Evolutionary conservation across 306 rosid genomes (phyloP), one percentile per base, ranked within the genome.

Genomic region (Begonia masoniana): DNA sequence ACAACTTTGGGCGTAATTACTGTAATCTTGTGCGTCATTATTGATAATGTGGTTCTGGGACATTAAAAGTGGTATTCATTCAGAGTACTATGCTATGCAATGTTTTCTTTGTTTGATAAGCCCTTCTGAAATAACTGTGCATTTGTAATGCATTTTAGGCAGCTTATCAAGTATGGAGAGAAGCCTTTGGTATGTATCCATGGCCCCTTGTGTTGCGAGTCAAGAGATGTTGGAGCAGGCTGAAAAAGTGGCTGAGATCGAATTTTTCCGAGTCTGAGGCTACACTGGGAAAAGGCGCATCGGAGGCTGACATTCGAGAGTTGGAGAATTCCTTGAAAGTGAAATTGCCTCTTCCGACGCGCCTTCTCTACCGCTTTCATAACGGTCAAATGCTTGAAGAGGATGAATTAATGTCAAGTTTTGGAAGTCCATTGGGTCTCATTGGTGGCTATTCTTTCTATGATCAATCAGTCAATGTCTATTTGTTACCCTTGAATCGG

Each of bases 401-500:
- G 9, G 52, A 16, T 51, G 60, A 75, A 64, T 63, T 19, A 3
- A 48, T 54, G 19, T 8, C 55, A 19, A 31, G 58, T 61, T 15
- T 69, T 59, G 80, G 78, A 26, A 59, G 67, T 69, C 56, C 77
- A 26, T 68, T 79, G 71, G 97, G 96, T 35, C 70, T 91, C 24
- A 85, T 91, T 24, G 97, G 97, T 14, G 97, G 97, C 50, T 91
- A 91, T 71, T 56, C 76, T 14, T 85, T 67, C 61, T 85, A 91
- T 75, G 1, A 3, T 4, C 79, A 68, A 51, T 17, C 46, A 5
- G 85, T 83, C 43, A 91, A 75, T 68, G 96, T 85, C 51, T 76
- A 60, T 65, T 61, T 91, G 36, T 71, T 85, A 63, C 94, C 96
- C 19, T 56, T 85, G 60, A 63, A 13, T 31, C 81, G 73, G 58